Percentiles rank a stretch among this genome's conserved stretches.
Conservation (phyloP, 1,284 basidiomycete species). For the Leccinum subfulvum region DNA sequence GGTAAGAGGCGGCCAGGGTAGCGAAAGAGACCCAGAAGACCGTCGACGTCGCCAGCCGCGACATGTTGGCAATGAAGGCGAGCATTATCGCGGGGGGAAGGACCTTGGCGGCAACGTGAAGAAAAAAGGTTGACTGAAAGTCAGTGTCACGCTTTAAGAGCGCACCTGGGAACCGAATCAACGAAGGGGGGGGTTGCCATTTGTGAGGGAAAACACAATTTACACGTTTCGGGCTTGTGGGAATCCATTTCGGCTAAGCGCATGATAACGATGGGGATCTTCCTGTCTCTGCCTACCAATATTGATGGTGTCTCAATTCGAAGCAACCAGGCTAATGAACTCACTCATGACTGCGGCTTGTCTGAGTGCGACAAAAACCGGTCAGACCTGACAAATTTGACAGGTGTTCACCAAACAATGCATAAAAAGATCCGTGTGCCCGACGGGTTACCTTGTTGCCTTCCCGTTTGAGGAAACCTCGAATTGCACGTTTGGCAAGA, state of each 20-base stretch:
- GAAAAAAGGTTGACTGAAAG: conserved; percentile 1
- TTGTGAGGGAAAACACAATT: conserved; percentile 7
- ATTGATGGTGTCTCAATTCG: conserved; percentile 15
- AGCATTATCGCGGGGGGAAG: conserved; percentile 24
- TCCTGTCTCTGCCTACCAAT: conserved; percentile 6
- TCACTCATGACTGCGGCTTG: neutral
- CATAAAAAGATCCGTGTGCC: neutral
- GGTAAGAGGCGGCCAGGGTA: conserved; percentile 35
- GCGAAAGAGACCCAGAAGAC: conserved; percentile 28
- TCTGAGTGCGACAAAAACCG: conserved; percentile 3
- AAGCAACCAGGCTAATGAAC: conserved; percentile 1
- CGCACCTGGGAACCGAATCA: conserved; percentile 21
- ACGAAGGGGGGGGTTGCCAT: conserved; percentile 9
- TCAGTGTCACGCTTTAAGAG: conserved; percentile 23
- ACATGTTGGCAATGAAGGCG: conserved; percentile 13
- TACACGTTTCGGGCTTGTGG: conserved; percentile 26
- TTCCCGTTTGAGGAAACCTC: neutral
- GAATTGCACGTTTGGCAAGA: conserved; percentile 14
- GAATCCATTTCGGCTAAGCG: conserved; percentile 20
- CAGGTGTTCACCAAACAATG: neutral
- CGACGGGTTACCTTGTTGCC: neutral
- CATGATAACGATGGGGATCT: conserved; percentile 17
- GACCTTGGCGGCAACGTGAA: conserved; percentile 24
- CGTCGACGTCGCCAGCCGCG: conserved; percentile 22
- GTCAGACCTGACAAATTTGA: conserved; percentile 21